These are phyloP conservation scores for Cotoneaster glaucophyllus DNA, from an alignment of 306 rosid genomes.

Conservation along the genomic window DNA sequence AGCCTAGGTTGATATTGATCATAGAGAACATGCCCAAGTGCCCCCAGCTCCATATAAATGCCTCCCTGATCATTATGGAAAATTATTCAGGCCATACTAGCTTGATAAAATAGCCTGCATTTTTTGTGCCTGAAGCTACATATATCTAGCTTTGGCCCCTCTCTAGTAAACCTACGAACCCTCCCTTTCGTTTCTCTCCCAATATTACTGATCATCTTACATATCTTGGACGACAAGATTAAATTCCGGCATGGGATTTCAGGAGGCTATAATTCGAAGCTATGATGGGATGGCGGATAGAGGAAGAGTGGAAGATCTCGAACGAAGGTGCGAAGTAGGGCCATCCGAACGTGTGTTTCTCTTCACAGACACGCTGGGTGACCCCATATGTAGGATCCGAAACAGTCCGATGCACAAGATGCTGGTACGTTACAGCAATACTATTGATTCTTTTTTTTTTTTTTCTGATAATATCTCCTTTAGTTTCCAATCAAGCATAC, in stretches of 20 bases:
- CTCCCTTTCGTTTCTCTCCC: not conserved
- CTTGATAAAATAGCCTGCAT: not conserved
- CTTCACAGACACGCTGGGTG: constrained; percentile 89
- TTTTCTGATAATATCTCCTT: not conserved
- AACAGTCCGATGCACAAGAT: constrained; percentile 80
- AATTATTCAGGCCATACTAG: not conserved
- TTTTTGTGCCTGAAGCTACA: not conserved
- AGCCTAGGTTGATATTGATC: constrained; percentile 41
- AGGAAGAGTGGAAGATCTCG: constrained; percentile 71
- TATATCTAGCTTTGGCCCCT: not conserved
- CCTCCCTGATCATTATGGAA: constrained; percentile 12
- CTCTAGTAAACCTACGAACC: constrained; percentile 9
- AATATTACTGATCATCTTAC: not conserved
- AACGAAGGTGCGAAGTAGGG: constrained; percentile 77
- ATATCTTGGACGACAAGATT: not conserved
- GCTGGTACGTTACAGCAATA: constrained; percentile 50
- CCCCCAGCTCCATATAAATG: constrained; percentile 31
- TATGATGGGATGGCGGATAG: constrained; percentile 55
- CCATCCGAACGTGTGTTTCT: constrained; percentile 62
- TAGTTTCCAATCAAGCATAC: not conserved
- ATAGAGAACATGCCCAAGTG: constrained; percentile 24
- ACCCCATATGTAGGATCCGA: constrained; percentile 95
- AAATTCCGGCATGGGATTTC: constrained; percentile 16
- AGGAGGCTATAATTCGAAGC: constrained; percentile 48
- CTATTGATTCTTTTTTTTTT: not conserved